These are phyloP conservation scores for Apium graveolens DNA, from an alignment of 129 eudicot genomes.

Conservation along the genomic window DNA sequence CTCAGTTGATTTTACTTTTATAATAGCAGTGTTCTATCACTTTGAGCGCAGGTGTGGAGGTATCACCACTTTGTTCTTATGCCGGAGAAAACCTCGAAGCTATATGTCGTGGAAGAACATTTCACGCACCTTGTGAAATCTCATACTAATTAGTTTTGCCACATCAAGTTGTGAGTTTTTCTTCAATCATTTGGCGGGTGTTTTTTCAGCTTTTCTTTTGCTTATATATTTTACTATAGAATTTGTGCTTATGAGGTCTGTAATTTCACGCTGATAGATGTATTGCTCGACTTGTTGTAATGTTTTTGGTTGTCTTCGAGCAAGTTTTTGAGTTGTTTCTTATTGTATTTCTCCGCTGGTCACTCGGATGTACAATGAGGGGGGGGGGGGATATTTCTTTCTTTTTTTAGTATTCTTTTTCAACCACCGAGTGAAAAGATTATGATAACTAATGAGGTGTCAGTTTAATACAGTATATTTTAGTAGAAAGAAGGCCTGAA, in stretches of 20 bases:
- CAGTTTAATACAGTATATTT: too few relatives aligned
- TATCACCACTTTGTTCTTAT: conserved; percentile 89
- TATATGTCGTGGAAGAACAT: conserved; percentile 94
- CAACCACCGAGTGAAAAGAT: background rate
- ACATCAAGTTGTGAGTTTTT: conserved; percentile 1
- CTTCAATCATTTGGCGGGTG: background rate
- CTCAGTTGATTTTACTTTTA: background rate
- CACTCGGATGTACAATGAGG: background rate
- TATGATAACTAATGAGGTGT: background rate
- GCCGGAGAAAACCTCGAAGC: conserved; percentile 96
- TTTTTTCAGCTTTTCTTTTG: background rate
- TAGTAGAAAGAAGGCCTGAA: too few relatives aligned
- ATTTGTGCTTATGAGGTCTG: conserved; percentile 9
- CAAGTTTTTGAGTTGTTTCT: background rate
- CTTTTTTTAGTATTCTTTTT: too few relatives aligned
- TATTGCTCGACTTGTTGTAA: conserved; percentile 12
- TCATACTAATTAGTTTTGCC: conserved; percentile 34
- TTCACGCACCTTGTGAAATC: conserved; percentile 99
- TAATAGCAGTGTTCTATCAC: background rate
- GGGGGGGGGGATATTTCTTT: too few relatives aligned
- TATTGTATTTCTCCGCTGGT: conserved; percentile 7
- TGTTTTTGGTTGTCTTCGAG: conserved; percentile 5
- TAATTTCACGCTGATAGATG: background rate
- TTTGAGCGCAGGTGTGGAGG: conserved; percentile 70
- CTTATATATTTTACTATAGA: background rate